Percentiles rank a stretch among this genome's conserved stretches.
Conservation (phyloP, 306 rosid genomes). For the Rubus idaeus region DNA sequence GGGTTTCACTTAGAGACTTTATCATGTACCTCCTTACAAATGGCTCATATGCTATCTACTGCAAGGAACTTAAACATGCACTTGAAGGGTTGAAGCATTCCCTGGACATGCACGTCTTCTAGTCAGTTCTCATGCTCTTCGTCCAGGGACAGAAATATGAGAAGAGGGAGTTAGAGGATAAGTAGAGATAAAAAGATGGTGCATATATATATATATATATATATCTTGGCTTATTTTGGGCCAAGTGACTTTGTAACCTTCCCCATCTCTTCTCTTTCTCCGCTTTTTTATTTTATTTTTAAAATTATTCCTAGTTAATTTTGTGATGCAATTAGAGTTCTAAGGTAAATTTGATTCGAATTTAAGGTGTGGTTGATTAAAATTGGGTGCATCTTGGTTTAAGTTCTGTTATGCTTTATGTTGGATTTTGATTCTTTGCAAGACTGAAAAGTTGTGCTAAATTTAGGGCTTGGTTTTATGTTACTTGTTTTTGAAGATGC, state of each 20-base stretch:
- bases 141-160: background rate
- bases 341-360: background rate
- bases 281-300: too few species aligned
- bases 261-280: background rate
- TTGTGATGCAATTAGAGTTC: background rate
- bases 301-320: background rate
- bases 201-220: background rate
- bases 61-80: too few species aligned
- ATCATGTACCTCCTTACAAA: background rate
- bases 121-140: too few species aligned
- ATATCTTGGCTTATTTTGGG: background rate
- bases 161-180: background rate
- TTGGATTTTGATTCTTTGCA: background rate
- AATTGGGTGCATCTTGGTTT: background rate
- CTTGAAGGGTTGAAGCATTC: too few species aligned
- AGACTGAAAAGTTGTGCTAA: too few species aligned
- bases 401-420: background rate
- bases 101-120: background rate
- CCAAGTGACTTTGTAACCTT: background rate
- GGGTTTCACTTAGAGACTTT: too few species aligned
- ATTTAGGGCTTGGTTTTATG: background rate
- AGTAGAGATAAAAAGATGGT: background rate
- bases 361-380: background rate
- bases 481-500: background rate
- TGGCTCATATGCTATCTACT: background rate